Percentiles rank a stretch among this genome's conserved stretches.
Conservation (phyloP, 768 basidiomycete species). For the Macrolepiota dolichaula region DNA sequence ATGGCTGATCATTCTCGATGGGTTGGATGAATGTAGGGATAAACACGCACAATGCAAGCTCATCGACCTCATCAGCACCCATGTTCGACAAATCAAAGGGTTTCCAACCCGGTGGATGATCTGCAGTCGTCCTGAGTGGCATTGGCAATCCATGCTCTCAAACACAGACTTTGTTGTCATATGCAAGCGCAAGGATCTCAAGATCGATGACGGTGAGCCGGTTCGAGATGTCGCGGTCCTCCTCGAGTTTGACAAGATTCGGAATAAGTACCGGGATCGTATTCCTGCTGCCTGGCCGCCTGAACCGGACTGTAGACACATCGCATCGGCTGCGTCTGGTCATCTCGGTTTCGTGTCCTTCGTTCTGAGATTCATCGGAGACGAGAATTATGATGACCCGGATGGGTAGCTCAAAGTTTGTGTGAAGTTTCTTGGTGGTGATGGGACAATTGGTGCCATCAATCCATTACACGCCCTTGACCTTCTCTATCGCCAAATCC, state of each 20-base stretch:
- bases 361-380: constrained; percentile 2
- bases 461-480: constrained; percentile 3
- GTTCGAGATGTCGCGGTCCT: neutral
- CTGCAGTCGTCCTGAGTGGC: constrained; percentile 1
- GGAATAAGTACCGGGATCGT: neutral
- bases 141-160: neutral
- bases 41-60: neutral
- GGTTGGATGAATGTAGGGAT: neutral
- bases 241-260: neutral
- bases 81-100: neutral
- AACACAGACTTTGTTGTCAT: neutral
- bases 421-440: neutral
- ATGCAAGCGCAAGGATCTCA: constrained; percentile 1
- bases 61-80: constrained; percentile 1
- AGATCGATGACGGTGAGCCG: neutral
- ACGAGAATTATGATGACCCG: neutral
- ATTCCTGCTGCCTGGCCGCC: constrained; percentile 1
- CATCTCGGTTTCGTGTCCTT: constrained; percentile 1
- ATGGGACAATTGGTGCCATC: neutral
- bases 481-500: neutral
- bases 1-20: neutral
- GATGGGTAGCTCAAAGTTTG: neutral
- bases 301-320: neutral
- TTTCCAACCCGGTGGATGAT: neutral
- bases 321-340: neutral